Evolutionary conservation across 2,329 filamentous ascomycete species (phyloP).

Genomic region (Xylariaceae sp.): DNA sequence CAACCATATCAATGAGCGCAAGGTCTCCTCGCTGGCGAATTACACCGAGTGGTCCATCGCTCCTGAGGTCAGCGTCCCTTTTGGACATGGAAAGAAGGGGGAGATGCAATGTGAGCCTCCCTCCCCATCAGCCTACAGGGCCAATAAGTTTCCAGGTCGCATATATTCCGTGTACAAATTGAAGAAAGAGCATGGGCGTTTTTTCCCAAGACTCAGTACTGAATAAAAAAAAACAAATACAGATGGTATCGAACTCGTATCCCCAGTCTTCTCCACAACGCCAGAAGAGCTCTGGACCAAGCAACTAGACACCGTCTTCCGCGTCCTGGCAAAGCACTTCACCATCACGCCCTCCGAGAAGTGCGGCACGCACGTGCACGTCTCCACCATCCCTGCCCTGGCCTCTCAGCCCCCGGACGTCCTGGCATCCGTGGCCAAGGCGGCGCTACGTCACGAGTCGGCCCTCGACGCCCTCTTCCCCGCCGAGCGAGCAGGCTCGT

Average conservation of each 20-base stretch:
- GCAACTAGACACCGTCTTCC: slow-evolving; percentile 31
- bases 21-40: slow-evolving; percentile 26
- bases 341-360: slow-evolving; percentile 21
- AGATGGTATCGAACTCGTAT: slow-evolving; percentile 32
- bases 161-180: too few relatives aligned
- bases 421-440: slow-evolving; percentile 29
- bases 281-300: slow-evolving; percentile 22
- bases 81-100: slow-evolving; percentile 28
- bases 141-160: too few relatives aligned
- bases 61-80: slow-evolving; percentile 34
- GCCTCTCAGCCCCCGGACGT: slow-evolving; percentile 22
- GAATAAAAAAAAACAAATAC: too few relatives aligned
- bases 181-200: too few relatives aligned
- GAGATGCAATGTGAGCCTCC: too few relatives aligned
- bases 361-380: slow-evolving; percentile 36
- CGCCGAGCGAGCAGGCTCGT: slow-evolving; percentile 20
- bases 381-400: slow-evolving; percentile 26
- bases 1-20: slow-evolving; percentile 31
- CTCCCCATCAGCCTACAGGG: too few relatives aligned
- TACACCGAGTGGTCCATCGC: slow-evolving; percentile 36
- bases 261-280: slow-evolving; percentile 29
- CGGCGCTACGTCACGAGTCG: slow-evolving; percentile 31
- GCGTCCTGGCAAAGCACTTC: slow-evolving; percentile 24
- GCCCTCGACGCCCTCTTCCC: slow-evolving; percentile 31
- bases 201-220: too few relatives aligned